Conservation (phyloP, 2,329 filamentous ascomycete species). For the Aspergillus costaricaensis region DNA sequence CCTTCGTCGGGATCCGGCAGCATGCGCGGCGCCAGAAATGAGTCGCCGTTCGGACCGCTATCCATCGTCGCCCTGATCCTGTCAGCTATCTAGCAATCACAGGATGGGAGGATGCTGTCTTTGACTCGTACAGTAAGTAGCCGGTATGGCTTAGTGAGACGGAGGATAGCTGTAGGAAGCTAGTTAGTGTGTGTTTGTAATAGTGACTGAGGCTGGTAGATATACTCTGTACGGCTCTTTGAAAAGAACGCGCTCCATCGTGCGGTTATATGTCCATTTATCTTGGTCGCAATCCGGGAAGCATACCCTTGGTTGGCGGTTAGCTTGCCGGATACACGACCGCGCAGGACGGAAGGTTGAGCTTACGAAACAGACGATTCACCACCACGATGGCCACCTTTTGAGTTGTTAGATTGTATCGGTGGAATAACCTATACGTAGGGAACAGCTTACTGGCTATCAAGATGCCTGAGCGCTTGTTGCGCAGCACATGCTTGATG, state of each 20-base stretch:
- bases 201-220: background rate
- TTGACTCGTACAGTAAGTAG: constrained; percentile 33
- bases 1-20: constrained; percentile 35
- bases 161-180: constrained; percentile 33
- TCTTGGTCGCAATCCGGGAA: constrained; percentile 35
- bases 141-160: constrained; percentile 40
- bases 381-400: constrained; percentile 33
- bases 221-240: constrained; percentile 36
- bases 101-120: constrained; percentile 6
- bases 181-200: background rate
- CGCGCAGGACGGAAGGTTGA: background rate
- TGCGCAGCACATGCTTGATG: constrained; percentile 36
- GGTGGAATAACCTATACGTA: too few species aligned
- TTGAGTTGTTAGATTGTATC: constrained; percentile 16
- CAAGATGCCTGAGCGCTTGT: constrained; percentile 38
- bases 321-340: constrained; percentile 3
- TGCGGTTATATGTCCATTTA: constrained; percentile 35
- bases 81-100: constrained; percentile 18
- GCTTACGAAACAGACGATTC: constrained; percentile 38
- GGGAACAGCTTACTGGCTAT: constrained; percentile 35
- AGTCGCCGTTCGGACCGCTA: constrained; percentile 35
- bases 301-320: constrained; percentile 28
- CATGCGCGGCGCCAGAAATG: constrained; percentile 33
- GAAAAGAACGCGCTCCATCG: constrained; percentile 36
- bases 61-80: constrained; percentile 39